Evolutionary conservation across 2,329 filamentous ascomycete species (phyloP), one percentile per base, ranked within the genome.

Genomic region (Colletotrichum eleusines): DNA sequence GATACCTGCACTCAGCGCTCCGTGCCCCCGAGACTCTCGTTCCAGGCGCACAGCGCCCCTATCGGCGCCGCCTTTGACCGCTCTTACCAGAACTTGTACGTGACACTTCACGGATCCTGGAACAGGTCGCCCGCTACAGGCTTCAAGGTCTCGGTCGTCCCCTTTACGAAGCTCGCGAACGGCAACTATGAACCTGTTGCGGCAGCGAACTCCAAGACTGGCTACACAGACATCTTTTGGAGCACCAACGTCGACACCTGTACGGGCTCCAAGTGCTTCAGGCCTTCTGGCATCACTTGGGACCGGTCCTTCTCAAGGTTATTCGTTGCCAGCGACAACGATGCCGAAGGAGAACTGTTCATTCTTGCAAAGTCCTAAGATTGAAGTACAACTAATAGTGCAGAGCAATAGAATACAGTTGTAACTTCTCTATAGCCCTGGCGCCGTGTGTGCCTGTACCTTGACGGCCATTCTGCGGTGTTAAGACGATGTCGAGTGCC

Each of bases 71-170:
- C 87, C 67, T 91, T 91, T 80, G 87, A 90, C 75, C 76, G 80
- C 38, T 69, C 74, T 35, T 83, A 82, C 46, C 84, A 83, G 44
- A 85, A 83, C 38, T 85, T 87, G 40, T 91, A 87, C 83, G 82
- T 91, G 35, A 84, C 87, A 0, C 88, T 91, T 76, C 89, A 90
- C 76, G 89, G 89, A 3, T 87, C 84, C 68, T 91, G 89, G 87
- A 80, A 82, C 75, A 77, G 80, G 28, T 75, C 77, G 23, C 76
- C 75, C 4, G 79, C 81, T 1, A 77, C 77, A 20, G 81, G 81
- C 1, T 83, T 82, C 75, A 80, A 80, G 74, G 76, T 83, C 18
- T 75, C 80, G n/a, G 72, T 78, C 48, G 75, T 83, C 16, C 79
- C 79, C 5, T 83, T 81, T 62, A 75, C 72, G 2, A 69, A 60